A percentile compares a stretch with the other conserved stretches of the same genome.
These are phyloP conservation scores for Cytidiella melzeri DNA, from an alignment of 768 basidiomycete genomes.

Conservation along the genomic window DNA sequence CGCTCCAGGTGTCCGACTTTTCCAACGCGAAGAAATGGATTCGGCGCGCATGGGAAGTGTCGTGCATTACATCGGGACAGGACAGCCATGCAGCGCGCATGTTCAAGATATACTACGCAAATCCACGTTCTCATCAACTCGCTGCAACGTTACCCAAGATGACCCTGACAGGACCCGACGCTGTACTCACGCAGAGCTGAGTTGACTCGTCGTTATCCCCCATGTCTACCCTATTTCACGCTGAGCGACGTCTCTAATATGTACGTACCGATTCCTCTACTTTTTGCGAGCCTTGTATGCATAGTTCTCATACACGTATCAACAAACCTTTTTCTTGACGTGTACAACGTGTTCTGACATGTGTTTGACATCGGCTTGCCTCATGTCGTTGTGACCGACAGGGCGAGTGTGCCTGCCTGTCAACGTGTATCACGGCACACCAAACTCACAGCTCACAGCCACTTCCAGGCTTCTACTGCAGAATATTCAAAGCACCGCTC, in stretches of 20 bases:
- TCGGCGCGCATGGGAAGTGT: slow-evolving; percentile 12
- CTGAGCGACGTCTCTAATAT: neutral
- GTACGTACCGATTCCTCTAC: neutral
- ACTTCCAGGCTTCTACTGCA: too few species aligned
- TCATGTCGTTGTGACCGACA: too few species aligned
- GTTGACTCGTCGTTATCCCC: too few species aligned
- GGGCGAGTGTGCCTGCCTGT: too few species aligned
- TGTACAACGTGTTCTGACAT: neutral
- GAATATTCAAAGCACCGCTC: too few species aligned
- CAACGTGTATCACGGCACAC: too few species aligned
- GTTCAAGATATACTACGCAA: slow-evolving; percentile 27
- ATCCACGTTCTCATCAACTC: slow-evolving; percentile 21
- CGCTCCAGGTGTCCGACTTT: slow-evolving; percentile 16
- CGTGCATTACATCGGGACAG: slow-evolving; percentile 16
- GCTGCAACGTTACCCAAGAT: slow-evolving; percentile 17
- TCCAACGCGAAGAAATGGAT: slow-evolving; percentile 13
- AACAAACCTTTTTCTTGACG: neutral
- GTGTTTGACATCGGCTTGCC: neutral
- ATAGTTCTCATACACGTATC: too few species aligned
- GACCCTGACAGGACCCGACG: slow-evolving; percentile 20
- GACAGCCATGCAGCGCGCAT: slow-evolving; percentile 22
- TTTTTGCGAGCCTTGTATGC: neutral
- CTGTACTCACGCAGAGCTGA: too few species aligned
- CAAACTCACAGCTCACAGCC: too few species aligned
- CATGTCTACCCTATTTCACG: too few species aligned